Conservation (phyloP, 805 yeast species). For the Millerago galiae region DNA sequence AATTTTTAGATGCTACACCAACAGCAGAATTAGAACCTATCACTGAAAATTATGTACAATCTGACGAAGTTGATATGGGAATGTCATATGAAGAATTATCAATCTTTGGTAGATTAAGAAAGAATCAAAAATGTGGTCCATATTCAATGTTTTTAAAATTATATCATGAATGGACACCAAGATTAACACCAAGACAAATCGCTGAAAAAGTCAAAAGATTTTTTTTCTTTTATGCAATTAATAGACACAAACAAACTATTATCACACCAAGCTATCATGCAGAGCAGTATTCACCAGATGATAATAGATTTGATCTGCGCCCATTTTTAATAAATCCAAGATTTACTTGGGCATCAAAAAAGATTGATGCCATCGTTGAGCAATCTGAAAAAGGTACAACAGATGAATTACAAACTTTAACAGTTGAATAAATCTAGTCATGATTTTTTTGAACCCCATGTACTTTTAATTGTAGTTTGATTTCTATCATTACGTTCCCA, state of each 20-base stretch:
- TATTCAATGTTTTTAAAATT: slow-evolving; percentile 88
- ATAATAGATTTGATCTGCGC: slow-evolving; percentile 89
- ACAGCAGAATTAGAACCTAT: slow-evolving; percentile 98
- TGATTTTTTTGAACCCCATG: slow-evolving; percentile 29
- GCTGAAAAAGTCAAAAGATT: slow-evolving; percentile 91
- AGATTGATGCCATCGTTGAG: slow-evolving; percentile 76
- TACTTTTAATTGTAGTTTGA: slow-evolving; percentile 29
- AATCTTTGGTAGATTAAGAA: slow-evolving; percentile 83
- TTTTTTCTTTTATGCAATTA: slow-evolving; percentile 89
- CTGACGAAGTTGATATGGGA: slow-evolving; percentile 98
- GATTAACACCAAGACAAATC: slow-evolving; percentile 72
- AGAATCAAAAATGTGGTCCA: slow-evolving; percentile 94
- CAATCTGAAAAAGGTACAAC: slow-evolving; percentile 38
- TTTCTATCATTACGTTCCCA: slow-evolving; percentile 36
- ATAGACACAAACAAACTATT: slow-evolving; percentile 97
- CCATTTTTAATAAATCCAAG: slow-evolving; percentile 93
- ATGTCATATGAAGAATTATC: slow-evolving; percentile 94
- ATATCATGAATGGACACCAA: slow-evolving; percentile 88
- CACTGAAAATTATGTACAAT: slow-evolving; percentile 85
- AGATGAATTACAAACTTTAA: slow-evolving; percentile 29
- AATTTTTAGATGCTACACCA: slow-evolving; percentile 87
- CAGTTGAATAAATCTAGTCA: slow-evolving; percentile 34
- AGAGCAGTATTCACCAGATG: slow-evolving; percentile 97
- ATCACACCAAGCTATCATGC: slow-evolving; percentile 97
- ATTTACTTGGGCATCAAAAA: slow-evolving; percentile 83